Conservation (phyloP, 495 filamentous ascomycete species). For the Penicillium arizonense region DNA sequence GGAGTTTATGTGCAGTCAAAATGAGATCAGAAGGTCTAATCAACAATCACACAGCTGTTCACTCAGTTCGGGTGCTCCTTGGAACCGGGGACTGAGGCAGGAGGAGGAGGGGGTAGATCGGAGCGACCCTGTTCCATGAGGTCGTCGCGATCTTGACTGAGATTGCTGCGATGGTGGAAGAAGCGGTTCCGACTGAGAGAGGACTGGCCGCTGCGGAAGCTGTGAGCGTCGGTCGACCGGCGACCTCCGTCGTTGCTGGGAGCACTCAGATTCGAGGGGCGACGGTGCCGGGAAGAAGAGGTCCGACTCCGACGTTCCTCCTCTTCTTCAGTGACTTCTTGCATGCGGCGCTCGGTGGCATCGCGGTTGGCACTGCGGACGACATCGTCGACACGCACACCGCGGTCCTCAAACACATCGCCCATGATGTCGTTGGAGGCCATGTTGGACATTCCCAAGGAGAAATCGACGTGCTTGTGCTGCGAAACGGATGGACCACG, state of each 20-base stretch:
- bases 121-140: conserved; percentile 35
- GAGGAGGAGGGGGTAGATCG: conserved; percentile 6
- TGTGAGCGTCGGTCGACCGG: conserved; percentile 34
- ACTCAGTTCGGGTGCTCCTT: conserved; percentile 11
- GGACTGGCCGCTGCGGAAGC: conserved; percentile 29
- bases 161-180: conserved; percentile 34
- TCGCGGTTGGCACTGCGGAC: conserved; percentile 42
- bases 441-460: conserved; percentile 64
- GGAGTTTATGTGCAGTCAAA: not conserved
- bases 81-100: not conserved
- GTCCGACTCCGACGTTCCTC: conserved; percentile 33
- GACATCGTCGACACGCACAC: conserved; percentile 34
- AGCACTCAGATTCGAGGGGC: conserved; percentile 27
- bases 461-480: conserved; percentile 72
- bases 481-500: conserved; percentile 57
- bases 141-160: conserved; percentile 25
- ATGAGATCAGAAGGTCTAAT: not conserved
- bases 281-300: conserved; percentile 24
- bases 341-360: conserved; percentile 42
- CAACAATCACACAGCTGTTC: not conserved
- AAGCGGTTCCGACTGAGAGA: conserved; percentile 36
- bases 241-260: conserved; percentile 19
- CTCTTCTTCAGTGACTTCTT: conserved; percentile 43
- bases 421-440: conserved; percentile 60
- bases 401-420: conserved; percentile 64